These are phyloP conservation scores for Lipomyces yamanashiensis DNA, from an alignment of 805 yeast genomes.

Conservation along the genomic window DNA sequence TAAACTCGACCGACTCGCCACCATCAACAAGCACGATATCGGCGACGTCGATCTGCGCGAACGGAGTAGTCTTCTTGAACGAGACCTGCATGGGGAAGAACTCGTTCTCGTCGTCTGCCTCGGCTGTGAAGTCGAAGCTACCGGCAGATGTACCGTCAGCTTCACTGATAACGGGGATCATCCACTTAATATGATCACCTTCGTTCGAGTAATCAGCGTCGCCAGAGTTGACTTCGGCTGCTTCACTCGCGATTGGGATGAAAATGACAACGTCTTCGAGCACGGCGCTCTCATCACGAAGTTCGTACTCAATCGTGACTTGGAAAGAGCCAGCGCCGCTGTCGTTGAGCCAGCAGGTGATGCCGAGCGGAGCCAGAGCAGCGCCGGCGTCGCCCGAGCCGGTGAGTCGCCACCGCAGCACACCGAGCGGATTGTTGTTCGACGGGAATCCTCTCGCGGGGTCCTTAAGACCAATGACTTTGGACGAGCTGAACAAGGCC, in stretches of 20 bases:
- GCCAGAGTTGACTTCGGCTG: conserved; percentile 54
- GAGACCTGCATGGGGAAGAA: conserved; percentile 85
- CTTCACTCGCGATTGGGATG: conserved; percentile 70
- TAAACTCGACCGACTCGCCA: conserved; percentile 67
- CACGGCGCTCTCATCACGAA: conserved; percentile 54
- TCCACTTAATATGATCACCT: conserved; percentile 74
- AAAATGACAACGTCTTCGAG: conserved; percentile 59
- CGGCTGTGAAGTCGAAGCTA: conserved; percentile 77
- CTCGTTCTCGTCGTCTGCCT: conserved; percentile 76
- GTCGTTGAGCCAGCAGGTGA: conserved; percentile 83
- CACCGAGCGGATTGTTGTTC: conserved; percentile 87
- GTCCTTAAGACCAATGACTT: conserved; percentile 76
- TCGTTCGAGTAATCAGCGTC: conserved; percentile 50
- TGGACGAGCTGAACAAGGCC: conserved; percentile 59
- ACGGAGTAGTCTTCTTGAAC: conserved; percentile 57
- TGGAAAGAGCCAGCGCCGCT: conserved; percentile 64
- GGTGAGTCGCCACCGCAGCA: conserved; percentile 86
- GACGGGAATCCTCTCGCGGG: conserved; percentile 82
- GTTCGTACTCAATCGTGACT: conserved; percentile 88
- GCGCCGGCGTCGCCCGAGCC: conserved; percentile 60
- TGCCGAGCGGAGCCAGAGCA: conserved; percentile 64
- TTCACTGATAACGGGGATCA: conserved; percentile 58
- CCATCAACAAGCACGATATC: conserved; percentile 57
- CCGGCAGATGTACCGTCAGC: conserved; percentile 60
- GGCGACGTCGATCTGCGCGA: conserved; percentile 68